phyloP scores from a whole-genome alignment of 331 rosid genomes.

The Spiraea crenata region DNA sequence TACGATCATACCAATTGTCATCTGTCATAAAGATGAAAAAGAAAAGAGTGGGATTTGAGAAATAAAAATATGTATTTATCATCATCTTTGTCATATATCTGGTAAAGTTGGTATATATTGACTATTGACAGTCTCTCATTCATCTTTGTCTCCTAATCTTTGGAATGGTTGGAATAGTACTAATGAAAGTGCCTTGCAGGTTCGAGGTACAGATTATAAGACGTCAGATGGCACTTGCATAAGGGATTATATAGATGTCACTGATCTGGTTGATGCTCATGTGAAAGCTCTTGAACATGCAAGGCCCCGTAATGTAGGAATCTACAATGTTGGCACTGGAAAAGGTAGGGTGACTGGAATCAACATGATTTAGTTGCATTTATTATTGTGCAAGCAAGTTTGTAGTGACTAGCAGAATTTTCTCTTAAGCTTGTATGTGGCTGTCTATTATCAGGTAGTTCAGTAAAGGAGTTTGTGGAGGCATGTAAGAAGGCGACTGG shows the following conservation, averaged over 20 bases:
- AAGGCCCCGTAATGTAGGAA: conserved; percentile 68
- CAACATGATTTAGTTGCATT: neutral
- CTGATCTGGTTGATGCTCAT: conserved; percentile 96
- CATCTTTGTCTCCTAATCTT: neutral
- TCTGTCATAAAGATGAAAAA: neutral
- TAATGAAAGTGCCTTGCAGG: conserved; percentile 50
- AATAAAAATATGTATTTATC: neutral
- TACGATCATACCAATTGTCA: neutral
- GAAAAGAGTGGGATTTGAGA: neutral
- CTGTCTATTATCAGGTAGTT: conserved; percentile 58
- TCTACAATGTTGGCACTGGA: conserved; percentile 96
- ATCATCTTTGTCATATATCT: neutral
- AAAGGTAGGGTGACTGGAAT: conserved; percentile 48
- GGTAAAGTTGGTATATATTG: neutral
- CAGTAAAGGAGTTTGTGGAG: conserved; percentile 90
- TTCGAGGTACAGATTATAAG: conserved; percentile 77
- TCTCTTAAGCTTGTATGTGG: conserved; percentile 15
- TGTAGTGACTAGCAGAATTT: neutral
- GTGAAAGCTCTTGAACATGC: conserved; percentile 95
- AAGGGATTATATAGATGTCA: conserved; percentile 90
- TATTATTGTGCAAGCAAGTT: neutral
- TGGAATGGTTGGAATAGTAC: neutral
- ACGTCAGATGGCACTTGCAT: conserved; percentile 88
- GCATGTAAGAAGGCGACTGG: conserved; percentile 96
- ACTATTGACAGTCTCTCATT: neutral